Base-by-base conservation (phyloP, 1,284 basidiomycete species). In the Nidula niveotomentosa region DNA sequence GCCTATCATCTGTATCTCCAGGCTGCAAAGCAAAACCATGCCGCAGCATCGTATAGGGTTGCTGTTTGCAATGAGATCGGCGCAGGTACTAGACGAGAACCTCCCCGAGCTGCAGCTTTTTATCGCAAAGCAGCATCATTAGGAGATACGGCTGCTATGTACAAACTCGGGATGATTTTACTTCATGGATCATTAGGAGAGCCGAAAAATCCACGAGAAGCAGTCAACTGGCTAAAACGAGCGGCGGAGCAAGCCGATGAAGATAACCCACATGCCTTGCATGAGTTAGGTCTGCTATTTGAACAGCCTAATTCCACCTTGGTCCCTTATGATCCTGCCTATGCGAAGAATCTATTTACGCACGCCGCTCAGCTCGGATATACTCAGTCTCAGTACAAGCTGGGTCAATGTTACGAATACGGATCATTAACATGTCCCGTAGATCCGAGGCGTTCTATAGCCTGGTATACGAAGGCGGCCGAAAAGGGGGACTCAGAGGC, bases 1-100 rank as follows among this genome's bases (percentile, higher is more conserved):
- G 96, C 96, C 0, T 99, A 98, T 72, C 94, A 97, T 70, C 80
- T 99, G n/a, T 99, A 98, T 67, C 81, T 99, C 36, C 96, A 98
- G 75, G 96, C 96, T 4, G 92, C 92, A 39, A 99, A 98, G 74
- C 93, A 98, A 73, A 97, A 98, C 68, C 94, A 99, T 67, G 85
- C 97, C 0, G 86, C 94, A 0, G 96, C 95, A 18, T 95, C 92
- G 34, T 99, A 99, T 69, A 91, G 97, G 47, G 96, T 98, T 35
- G 97, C 96, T 3, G 96, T 99, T 4, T 99, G 97, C 73, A 98
- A 98, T 73, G 97, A 99, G 72, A 93, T 99, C 55, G 97, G 97
- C n/a, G 96, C 95, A 1, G 97, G 97, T n/a, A 99, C 97, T 1
- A 83, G 90, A 60, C 83, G 89, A 56, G 96, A 99, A 66, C 87